Conservation (phyloP, 2,329 filamentous ascomycete genomes). For the Dactylonectria estremocensis region DNA sequence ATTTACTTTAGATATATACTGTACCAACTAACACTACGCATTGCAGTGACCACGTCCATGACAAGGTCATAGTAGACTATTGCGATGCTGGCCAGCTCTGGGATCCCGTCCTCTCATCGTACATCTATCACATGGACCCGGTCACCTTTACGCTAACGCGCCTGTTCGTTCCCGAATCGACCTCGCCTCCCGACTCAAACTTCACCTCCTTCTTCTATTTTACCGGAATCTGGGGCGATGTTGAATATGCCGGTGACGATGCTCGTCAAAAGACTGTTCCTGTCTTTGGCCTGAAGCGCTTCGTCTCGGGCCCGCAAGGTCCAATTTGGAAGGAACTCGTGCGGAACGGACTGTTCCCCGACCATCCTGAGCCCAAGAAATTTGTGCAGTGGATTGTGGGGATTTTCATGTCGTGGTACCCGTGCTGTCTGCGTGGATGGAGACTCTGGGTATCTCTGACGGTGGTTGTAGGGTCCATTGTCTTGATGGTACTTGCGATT, state of each 20-base stretch:
- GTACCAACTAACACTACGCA: background rate
- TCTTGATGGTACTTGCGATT: background rate
- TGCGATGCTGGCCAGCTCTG: conserved; percentile 50
- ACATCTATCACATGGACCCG: too few species aligned
- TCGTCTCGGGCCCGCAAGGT: conserved; percentile 47
- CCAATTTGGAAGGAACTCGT: conserved; percentile 49
- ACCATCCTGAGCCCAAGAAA: conserved; percentile 32
- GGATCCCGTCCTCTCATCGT: too few species aligned
- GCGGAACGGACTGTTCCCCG: conserved; percentile 46
- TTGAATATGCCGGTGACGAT: too few species aligned
- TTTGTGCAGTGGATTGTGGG: conserved; percentile 46
- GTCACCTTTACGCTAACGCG: conserved; percentile 50
- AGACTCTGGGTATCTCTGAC: conserved; percentile 43
- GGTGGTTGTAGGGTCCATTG: conserved; percentile 2
- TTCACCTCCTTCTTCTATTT: conserved; percentile 51
- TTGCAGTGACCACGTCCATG: conserved; percentile 48
- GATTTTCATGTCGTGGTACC: conserved; percentile 50
- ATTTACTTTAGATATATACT: background rate
- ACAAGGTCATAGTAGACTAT: conserved; percentile 48
- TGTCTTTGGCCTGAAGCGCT: too few species aligned
- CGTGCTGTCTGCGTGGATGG: conserved; percentile 50
- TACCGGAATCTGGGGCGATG: conserved; percentile 49
- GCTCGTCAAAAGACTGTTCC: conserved; percentile 47
- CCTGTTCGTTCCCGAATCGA: conserved; percentile 26
- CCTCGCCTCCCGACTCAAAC: conserved; percentile 28